Conservation (phyloP, 176 grass and related monocot genomes). For the Carex parvula region DNA sequence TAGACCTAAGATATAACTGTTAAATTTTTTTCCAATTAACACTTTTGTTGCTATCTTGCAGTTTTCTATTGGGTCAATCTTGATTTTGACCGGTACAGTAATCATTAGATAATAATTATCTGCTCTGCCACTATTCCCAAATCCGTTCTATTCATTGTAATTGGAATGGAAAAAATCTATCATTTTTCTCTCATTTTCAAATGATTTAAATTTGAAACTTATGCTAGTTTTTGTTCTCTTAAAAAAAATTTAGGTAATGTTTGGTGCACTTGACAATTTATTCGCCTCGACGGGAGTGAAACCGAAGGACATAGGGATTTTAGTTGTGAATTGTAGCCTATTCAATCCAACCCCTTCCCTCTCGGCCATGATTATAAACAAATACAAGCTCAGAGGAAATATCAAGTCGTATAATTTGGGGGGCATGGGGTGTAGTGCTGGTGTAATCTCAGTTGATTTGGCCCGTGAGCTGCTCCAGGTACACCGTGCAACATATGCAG, state of each 20-base stretch:
- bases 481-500: slow-evolving; percentile 31
- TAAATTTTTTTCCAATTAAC: not conserved
- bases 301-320: slow-evolving; percentile 37
- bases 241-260: slow-evolving; percentile 35
- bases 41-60: not conserved
- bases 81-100: slow-evolving; percentile 3
- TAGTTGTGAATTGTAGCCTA: slow-evolving; percentile 55
- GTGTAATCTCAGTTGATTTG: slow-evolving; percentile 37
- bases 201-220: not conserved
- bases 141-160: not conserved
- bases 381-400: slow-evolving; percentile 45
- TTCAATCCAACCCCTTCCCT: slow-evolving; percentile 48
- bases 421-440: slow-evolving; percentile 64
- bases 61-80: not conserved
- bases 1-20: not conserved
- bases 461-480: slow-evolving; percentile 40
- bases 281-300: slow-evolving; percentile 32
- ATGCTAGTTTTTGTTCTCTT: not conserved
- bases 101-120: not conserved
- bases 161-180: not conserved
- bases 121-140: not conserved
- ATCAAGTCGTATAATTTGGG: slow-evolving; percentile 44
- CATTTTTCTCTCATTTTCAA: not conserved
- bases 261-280: slow-evolving; percentile 40
- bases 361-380: slow-evolving; percentile 54